phyloP scores from a whole-genome alignment of 306 rosid species.

The Rosa multiflora region DNA sequence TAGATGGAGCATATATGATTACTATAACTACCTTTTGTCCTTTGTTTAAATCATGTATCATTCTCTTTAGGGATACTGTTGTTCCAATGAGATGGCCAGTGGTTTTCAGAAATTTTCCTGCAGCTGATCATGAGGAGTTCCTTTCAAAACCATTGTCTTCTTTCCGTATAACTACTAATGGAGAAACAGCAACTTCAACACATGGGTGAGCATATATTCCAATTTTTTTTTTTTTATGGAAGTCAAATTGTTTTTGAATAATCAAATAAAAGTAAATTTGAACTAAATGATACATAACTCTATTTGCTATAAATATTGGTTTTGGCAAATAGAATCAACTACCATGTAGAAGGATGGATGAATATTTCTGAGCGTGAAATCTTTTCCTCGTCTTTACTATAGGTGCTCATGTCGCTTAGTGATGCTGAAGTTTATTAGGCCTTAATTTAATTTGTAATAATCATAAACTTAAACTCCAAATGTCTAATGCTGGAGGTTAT shows the following conservation, averaged over 20 bases:
- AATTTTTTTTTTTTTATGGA: background rate
- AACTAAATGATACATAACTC: background rate
- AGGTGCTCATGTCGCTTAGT: background rate
- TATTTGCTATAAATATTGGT: background rate
- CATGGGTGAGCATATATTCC: slow-evolving; percentile 20
- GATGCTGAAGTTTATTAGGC: background rate
- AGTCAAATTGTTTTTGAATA: background rate
- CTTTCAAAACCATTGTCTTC: slow-evolving; percentile 24
- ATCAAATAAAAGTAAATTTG: no score
- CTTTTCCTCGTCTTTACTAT: background rate
- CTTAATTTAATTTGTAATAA: background rate
- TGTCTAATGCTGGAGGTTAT: background rate
- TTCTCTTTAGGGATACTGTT: slow-evolving; percentile 20
- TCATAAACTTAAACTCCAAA: background rate
- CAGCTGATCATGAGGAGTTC: slow-evolving; percentile 1
- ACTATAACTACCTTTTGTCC: background rate
- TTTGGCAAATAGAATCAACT: background rate
- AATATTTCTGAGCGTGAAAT: background rate
- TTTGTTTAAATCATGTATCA: background rate
- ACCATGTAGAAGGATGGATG: background rate
- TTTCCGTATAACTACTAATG: slow-evolving; percentile 12
- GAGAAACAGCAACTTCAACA: slow-evolving; percentile 11
- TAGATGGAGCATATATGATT: background rate
- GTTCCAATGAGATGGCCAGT: slow-evolving; percentile 43
- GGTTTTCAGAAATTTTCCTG: background rate